Conservation (phyloP, 768 basidiomycete genomes). For the Botryobasidium botryosum region DNA sequence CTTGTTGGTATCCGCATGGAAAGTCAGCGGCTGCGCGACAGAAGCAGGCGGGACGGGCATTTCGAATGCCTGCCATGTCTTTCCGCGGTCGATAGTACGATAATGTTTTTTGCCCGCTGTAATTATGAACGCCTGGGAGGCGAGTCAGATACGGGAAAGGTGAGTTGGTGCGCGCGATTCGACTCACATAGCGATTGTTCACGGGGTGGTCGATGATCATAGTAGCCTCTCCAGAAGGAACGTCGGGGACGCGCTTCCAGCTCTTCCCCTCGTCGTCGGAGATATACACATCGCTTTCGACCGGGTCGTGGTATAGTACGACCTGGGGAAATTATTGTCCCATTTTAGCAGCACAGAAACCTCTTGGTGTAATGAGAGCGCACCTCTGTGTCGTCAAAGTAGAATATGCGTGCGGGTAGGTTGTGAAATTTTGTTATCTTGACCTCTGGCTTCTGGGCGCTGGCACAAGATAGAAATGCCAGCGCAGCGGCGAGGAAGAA, state of each 20-base stretch:
- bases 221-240: conserved; percentile 38
- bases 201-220: conserved; percentile 81
- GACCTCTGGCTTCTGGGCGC: conserved; percentile 18
- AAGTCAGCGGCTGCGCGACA: conserved; percentile 53
- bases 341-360: background rate
- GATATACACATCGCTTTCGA: conserved; percentile 50
- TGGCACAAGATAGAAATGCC: no score
- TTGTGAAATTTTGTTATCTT: conserved; percentile 36
- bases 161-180: background rate
- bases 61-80: conserved; percentile 70
- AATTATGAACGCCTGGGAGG: conserved; percentile 67
- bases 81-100: conserved; percentile 74
- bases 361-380: conserved; percentile 16
- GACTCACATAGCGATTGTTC: conserved; percentile 52
- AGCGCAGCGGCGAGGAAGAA: no score
- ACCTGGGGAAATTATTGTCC: conserved; percentile 21
- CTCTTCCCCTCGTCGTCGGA: conserved; percentile 77
- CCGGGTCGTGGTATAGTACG: conserved; percentile 68
- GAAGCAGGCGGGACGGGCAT: conserved; percentile 43
- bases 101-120: conserved; percentile 65
- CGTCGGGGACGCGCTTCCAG: conserved; percentile 36
- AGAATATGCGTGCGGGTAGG: conserved; percentile 61
- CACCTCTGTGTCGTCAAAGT: conserved; percentile 86
- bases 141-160: conserved; percentile 1
- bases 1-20: conserved; percentile 64